Conservation (phyloP, 2,329 filamentous ascomycete genomes). For the Fusarium sterilihyphosum region DNA sequence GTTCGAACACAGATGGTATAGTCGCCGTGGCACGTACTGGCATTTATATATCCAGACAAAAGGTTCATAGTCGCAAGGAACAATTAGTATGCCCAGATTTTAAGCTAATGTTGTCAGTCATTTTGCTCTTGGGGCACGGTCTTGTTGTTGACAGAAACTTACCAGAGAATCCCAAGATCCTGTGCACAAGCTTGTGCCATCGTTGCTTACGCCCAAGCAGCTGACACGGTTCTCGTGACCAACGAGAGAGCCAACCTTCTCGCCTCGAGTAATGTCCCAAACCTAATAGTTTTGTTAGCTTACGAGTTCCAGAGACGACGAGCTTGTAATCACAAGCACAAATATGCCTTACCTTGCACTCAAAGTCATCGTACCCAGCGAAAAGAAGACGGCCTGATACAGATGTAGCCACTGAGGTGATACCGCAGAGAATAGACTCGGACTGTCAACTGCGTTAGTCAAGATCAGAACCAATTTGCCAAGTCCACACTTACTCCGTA, state of each 20-base stretch:
- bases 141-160: conserved; percentile 54
- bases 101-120: conserved; percentile 66
- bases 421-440: conserved; percentile 95
- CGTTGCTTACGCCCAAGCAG: conserved; percentile 98
- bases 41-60: conserved; percentile 45
- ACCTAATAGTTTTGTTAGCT: conserved; percentile 67
- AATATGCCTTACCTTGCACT: conserved; percentile 86
- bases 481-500: conserved; percentile 66
- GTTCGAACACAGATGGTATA: conserved; percentile 46
- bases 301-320: background rate
- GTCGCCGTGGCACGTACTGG: conserved; percentile 42
- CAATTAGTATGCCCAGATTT: conserved; percentile 84
- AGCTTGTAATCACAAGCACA: background rate
- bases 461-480: background rate
- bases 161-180: conserved; percentile 99
- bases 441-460: conserved; percentile 67
- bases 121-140: background rate
- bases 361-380: conserved; percentile 98
- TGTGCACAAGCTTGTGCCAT: conserved; percentile 98
- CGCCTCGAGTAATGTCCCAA: conserved; percentile 96
- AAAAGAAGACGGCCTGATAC: conserved; percentile 95
- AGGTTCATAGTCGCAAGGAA: conserved; percentile 39
- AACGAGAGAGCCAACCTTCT: conserved; percentile 95
- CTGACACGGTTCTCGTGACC: conserved; percentile 99
- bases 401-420: conserved; percentile 97